Base-by-base conservation (phyloP, 164 flowering plant species). In the Magnolia officinalis region DNA sequence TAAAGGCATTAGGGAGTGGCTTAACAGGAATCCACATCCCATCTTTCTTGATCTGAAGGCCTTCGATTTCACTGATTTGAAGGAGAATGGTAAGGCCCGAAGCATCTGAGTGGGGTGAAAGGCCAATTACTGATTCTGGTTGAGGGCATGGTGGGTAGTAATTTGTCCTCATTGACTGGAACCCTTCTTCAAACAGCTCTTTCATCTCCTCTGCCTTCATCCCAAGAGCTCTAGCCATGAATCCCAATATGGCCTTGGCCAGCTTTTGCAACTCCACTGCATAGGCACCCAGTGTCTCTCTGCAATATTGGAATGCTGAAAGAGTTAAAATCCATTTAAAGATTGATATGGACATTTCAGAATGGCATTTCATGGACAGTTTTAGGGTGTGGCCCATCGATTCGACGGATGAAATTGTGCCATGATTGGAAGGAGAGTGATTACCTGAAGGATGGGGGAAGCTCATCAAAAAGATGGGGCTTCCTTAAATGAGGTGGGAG, bases 31-130 rank as follows among this genome's bases (percentile, higher is more conserved):
- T 70, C 90, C 90, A 88, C 67, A 75, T 77, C 16, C 81, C 85
- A 71, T 83, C 77, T 76, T 85, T 83, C 83, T 67, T 84, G 72
- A 87, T 79, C 49, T 90, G 89, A 61, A 90, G 77, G 0, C 90
- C 93, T 74, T 77, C 71, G 0, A 84, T 84, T 7, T 88, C 83
- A 75, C 85, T 82, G 31, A 81, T 79, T 70, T 87, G 88, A 49
- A 83, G 31, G 24, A 90, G 77, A 6, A 89, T 3, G 26, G 90
- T 87, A 16, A 87, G 50, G 7, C 84, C 87, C 1, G 67, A 59
- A 0, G 82, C 75, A 83, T 88, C 91, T 8, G 90, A 81, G 80
- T 88, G 91, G 1, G 91, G 87, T 2, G 85, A 75, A 23, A 75
- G 78, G 11, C 89, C 90, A 19, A 86, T 66, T 0, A 83, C 93